Base-by-base conservation (phyloP, 1,284 basidiomycete species). In the Rhizoctonia solani region DNA sequence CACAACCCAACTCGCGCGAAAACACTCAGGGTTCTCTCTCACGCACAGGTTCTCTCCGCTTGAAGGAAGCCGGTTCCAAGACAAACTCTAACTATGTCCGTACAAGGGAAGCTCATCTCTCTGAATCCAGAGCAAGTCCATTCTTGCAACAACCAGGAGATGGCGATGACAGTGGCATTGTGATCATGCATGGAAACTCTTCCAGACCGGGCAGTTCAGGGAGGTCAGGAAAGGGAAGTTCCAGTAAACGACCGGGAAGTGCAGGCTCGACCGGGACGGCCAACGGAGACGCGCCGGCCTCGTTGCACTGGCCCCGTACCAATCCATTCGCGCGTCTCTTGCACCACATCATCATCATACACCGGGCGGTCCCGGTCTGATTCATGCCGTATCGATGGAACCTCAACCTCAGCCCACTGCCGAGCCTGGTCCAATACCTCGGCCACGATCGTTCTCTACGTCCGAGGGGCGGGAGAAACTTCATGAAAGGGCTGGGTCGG, bases 331-430 rank as follows among this genome's bases (percentile, higher is more conserved):
- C 59, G 23, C 21, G 39, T 8, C 19, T 65, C 23, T 44, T 65
- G 34, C 47, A 65, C 25, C 59, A 47, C 19, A n/a, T n/a, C 32
- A 65, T 53, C 14, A 30, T 25, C 49, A 52, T 23, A 50, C 14
- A 9, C 55, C 39, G 19, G 30, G 56, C 14, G 59, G 59, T 2
- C 59, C 59, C 5, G 59, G 59, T 4, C 23, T 65, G 21, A 53
- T 65, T 29, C 59, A 65, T 21, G 49, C 59, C 9, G 37, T 44
- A 13, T 65, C 59, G 59, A 53, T 65, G 59, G 59, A 65, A 29
- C 49, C 59, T 11, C 23, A 27, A 32, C 59, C 59, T 23, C 59
- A 65, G 37, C 59, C 49, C 14, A 49, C 19, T 13, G 59, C 44
- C 16, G 25, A 39, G 25, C 9, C n/a, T 8, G 8, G 4, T 30